A percentile compares a stretch with the other conserved stretches of the same genome.
Evolutionary conservation across 1,139 yeast species (phyloP).

Genomic region (Chernovozyma aurita): DNA sequence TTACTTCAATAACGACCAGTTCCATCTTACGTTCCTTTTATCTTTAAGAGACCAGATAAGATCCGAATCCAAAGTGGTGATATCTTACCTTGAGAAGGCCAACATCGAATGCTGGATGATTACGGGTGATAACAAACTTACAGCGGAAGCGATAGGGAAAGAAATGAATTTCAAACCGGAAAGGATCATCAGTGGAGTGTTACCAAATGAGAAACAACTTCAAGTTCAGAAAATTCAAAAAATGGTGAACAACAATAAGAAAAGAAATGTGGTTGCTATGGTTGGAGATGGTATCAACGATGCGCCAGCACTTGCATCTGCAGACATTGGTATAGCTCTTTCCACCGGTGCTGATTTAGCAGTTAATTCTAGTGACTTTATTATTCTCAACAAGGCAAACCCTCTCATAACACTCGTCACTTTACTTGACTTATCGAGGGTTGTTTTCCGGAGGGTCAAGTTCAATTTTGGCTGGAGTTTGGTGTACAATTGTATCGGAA

Average conservation of each 20-base stretch:
- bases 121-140: conserved; percentile 62
- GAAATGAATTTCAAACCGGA: conserved; percentile 54
- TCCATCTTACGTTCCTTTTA: conserved; percentile 41
- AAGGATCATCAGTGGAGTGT: conserved; percentile 66
- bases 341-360: conserved; percentile 60
- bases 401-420: conserved; percentile 49
- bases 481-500: conserved; percentile 48
- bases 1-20: conserved; percentile 23
- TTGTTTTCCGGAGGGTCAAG: conserved; percentile 29
- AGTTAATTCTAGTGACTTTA: conserved; percentile 54
- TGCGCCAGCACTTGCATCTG: conserved; percentile 57
- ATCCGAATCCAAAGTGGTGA: conserved; percentile 53
- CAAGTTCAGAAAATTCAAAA: conserved; percentile 52
- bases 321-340: conserved; percentile 57
- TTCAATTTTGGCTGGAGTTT: conserved; percentile 57
- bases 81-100: conserved; percentile 37
- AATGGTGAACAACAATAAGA: conserved; percentile 3
- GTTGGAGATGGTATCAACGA: conserved; percentile 65
- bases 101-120: conserved; percentile 68
- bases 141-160: conserved; percentile 65
- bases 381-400: conserved; percentile 40
- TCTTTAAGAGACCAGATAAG: conserved; percentile 66
- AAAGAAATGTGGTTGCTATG: conserved; percentile 47
- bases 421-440: conserved; percentile 33
- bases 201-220: conserved; percentile 68